Conservation (phyloP, 495 filamentous ascomycete genomes). For the Friedmanniomyces endolithicus region DNA sequence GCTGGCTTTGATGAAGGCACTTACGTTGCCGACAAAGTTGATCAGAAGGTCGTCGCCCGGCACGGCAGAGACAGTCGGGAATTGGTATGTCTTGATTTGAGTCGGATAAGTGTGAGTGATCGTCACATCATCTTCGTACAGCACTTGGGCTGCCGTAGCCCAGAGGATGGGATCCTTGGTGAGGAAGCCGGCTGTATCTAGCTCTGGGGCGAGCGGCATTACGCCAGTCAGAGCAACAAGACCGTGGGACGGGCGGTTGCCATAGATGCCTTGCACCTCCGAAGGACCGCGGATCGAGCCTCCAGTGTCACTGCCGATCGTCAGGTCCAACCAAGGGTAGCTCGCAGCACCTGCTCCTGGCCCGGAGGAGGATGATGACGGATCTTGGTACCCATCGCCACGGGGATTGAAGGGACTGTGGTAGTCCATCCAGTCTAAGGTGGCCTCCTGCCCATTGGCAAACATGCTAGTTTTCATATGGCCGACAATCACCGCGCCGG, state of each 20-base stretch:
- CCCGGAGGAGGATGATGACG: conserved; percentile 24
- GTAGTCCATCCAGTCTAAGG: conserved; percentile 42
- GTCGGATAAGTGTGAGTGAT: conserved; percentile 22
- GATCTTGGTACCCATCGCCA: conserved; percentile 29
- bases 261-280: conserved; percentile 37
- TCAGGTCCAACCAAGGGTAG: conserved; percentile 29
- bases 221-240: conserved; percentile 34
- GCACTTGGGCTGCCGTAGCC: conserved; percentile 19
- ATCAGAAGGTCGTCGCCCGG: conserved; percentile 21
- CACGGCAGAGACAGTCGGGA: conserved; percentile 14
- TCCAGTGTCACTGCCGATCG: conserved; percentile 32
- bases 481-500: conserved; percentile 47
- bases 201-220: conserved; percentile 35
- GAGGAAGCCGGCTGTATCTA: conserved; percentile 38
- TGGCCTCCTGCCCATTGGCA: conserved; percentile 43
- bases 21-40: conserved; percentile 22
- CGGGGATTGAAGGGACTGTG: conserved; percentile 8
- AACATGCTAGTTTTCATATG: conserved; percentile 51
- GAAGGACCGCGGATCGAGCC: conserved; percentile 38
- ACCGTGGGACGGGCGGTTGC: conserved; percentile 39
- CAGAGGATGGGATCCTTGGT: conserved; percentile 20
- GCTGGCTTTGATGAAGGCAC: conserved; percentile 22
- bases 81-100: conserved; percentile 19
- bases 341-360: conserved; percentile 22
- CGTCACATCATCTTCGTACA: conserved; percentile 24